Evolutionary conservation across 768 basidiomycete species (phyloP), one percentile per base, ranked within the genome.

Genomic region (Tylopilus rubrobrunneus): DNA sequence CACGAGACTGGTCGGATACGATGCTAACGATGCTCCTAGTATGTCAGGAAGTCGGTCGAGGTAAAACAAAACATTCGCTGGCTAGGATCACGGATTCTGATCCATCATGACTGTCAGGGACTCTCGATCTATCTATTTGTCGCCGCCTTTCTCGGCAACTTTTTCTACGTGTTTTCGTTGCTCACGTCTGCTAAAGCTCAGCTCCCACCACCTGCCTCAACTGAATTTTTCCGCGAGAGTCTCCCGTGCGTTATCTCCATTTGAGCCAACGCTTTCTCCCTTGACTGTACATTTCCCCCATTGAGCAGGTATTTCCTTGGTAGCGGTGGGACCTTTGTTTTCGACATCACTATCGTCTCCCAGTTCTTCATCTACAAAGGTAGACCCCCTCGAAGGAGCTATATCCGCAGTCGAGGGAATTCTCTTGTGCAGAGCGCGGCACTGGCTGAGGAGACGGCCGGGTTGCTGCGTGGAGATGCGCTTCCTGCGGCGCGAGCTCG

Each of bases 101-200:
- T 44, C 39, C 27, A 19, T 45, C 36, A 37, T 41, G 37, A 37
- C 31, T 31, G 7, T 31, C 62, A 95, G 81, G 97, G 97, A 10
- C 81, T 99, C 29, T 96, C 95, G 15, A 89, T 98, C 73, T 87
- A 86, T 65, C 78, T 99, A 21, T 99, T 99, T 69, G 67, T 95
- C 33, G 92, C 88, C 67, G 97, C 97, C 7, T 98, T 98, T 69
- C 72, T 89, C 27, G 97, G 97, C 52, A 99, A 99, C 70, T 71
- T 82, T 10, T 93, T 96, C 67, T 98, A 99, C 69, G 96, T 96
- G 45, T 70, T 86, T 19, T 96, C 93, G 3, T 89, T 98, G 62
- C 66, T 97, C n/a, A 77, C 83, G 8, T 91, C 90, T 39, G 87
- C 92, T 5, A 73, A 78, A 49, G 73, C 83, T 40, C 72, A 67